Percentiles rank a stretch among this genome's conserved stretches.
Conservation (phyloP, 2,329 filamentous ascomycete species). For the Curvularia hawaiiensis region DNA sequence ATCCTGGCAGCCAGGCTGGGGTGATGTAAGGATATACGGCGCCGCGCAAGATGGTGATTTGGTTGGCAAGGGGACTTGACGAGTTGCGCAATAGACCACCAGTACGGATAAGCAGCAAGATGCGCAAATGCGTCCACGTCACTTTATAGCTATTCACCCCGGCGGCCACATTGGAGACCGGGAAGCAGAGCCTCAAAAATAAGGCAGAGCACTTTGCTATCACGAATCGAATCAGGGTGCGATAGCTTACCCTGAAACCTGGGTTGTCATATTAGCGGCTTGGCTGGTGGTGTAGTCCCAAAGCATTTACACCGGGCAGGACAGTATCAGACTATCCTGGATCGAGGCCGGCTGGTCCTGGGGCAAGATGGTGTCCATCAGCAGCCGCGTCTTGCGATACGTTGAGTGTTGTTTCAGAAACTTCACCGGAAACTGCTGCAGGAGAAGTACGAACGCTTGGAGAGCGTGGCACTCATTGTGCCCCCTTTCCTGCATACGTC, state of each 20-base stretch:
- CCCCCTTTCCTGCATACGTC: not conserved
- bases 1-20: conserved; percentile 9
- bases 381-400: not conserved
- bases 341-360: not conserved
- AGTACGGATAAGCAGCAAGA: conserved; percentile 6
- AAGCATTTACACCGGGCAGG: too few relatives aligned
- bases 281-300: not conserved
- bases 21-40: conserved; percentile 13
- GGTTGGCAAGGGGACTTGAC: conserved; percentile 2
- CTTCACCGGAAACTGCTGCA: not conserved
- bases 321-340: not conserved
- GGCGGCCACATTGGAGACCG: not conserved
- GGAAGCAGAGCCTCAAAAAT: conserved; percentile 9
- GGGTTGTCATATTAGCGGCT: not conserved
- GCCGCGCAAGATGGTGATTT: not conserved
- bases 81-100: conserved; percentile 6
- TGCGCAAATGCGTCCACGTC: conserved; percentile 13
- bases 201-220: not conserved
- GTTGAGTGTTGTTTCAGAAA: not conserved
- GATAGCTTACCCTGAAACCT: not conserved
- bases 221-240: not conserved
- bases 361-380: not conserved
- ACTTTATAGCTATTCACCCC: conserved; percentile 8
- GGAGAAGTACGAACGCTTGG: not conserved
- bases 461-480: not conserved